Evolutionary conservation across 2,329 filamentous ascomycete genomes (phyloP), one percentile per base, ranked within the genome.

Genomic region (Shiraia bambusicola): DNA sequence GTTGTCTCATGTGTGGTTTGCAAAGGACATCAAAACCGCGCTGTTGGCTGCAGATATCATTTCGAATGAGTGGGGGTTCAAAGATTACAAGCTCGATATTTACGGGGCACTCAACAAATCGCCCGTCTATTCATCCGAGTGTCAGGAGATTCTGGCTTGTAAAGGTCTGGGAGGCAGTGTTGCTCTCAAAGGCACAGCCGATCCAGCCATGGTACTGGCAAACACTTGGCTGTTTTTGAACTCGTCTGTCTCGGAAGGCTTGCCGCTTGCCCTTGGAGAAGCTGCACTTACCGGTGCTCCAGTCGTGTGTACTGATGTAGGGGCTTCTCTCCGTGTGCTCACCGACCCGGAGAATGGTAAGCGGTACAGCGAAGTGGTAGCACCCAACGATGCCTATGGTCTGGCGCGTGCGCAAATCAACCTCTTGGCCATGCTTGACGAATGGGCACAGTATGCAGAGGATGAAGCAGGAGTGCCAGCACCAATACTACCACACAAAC

Each of bases 1-100:
- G 81, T 61, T 84, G 35, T 84, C 81, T 15, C 81, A 84, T 48
- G 73, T 80, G 3, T 77, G 78, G 63, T 77, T 76, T 45, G 67
- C 67, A 48, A 84, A 84, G 59, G 81, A 84, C 47, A 81, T 84
- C 63, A 83, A 83, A 61, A 83, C 76, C 2, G 81, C 81, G 3
- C 74, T 84, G 16, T 69, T 83, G 4, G 80, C 81, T 6, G 81
- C 81, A 1, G 81, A 84, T 52, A 77, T 84, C 47, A 83, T 84
- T 47, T 76, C 83, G 50, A 83, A 84, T 57, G 74, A 80, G 52
- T 84, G 77, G 74, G 80, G 81, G n/a, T 83, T 84, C 63, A 76
- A 73, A 29, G 80, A 84, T 45, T 84, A 84, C 62, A 73, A 76
- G 38, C 73, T 84, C 2, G 75, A 81, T 43, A 77, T 84, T 13